Evolutionary conservation across 1,284 basidiomycete genomes (phyloP).

Genomic region (Pseudozyma hubeiensis): DNA sequence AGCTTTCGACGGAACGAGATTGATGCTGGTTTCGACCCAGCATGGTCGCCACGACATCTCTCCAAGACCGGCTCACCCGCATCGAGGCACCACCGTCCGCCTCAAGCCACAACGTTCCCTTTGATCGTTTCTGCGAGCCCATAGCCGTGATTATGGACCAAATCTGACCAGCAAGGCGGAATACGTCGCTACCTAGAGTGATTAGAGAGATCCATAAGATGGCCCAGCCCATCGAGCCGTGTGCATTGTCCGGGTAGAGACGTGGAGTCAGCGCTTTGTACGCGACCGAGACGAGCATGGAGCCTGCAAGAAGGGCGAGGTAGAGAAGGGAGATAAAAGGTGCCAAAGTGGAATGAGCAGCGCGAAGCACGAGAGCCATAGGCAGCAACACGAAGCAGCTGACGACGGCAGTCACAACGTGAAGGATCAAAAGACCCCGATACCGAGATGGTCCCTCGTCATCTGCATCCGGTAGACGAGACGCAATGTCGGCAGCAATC

Average conservation of each 20-base stretch:
- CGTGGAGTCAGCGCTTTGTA: conserved; percentile 62
- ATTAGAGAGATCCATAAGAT: conserved; percentile 56
- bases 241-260: conserved; percentile 60
- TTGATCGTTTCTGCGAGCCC: conserved; percentile 8
- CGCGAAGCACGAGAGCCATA: conserved; percentile 54
- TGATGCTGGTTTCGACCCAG: conserved; percentile 17
- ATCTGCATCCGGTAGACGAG: conserved; percentile 8
- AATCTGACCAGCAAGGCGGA: conserved; percentile 37
- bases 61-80: conserved; percentile 15
- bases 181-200: conserved; percentile 52
- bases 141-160: conserved; percentile 22
- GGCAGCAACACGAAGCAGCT: conserved; percentile 63
- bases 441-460: conserved; percentile 44
- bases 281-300: conserved; percentile 53
- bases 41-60: conserved; percentile 19
- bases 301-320: conserved; percentile 41
- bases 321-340: conserved; percentile 55
- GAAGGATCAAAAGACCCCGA: conserved; percentile 31
- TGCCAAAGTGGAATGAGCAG: conserved; percentile 56
- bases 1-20: conserved; percentile 16
- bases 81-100: background rate
- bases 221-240: conserved; percentile 55
- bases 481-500: conserved; percentile 51
- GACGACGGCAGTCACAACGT: conserved; percentile 51
- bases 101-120: conserved; percentile 11